Evolutionary conservation across 2,329 filamentous ascomycete species (phyloP), one percentile per base, ranked within the genome.

Genomic region (Fusarium nygamai): DNA sequence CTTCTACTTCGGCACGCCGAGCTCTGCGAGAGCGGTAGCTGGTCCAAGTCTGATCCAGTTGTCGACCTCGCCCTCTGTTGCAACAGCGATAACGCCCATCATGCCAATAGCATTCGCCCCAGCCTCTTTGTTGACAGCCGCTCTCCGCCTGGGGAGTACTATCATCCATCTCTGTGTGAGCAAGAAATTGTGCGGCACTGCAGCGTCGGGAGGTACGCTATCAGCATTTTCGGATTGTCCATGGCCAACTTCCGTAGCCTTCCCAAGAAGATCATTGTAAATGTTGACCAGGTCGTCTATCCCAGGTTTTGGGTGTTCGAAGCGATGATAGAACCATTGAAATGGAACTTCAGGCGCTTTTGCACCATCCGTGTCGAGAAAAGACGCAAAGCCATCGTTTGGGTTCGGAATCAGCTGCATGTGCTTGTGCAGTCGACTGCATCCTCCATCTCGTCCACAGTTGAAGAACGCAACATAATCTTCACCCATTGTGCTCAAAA

Each of bases 371-470:
- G 2, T 3, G 14, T 57, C 47, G 6, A 65, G 20, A 29, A 66
- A 66, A 9, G n/a, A 43, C 3, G 47, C 29, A 5, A 66, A 65
- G 5, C 20, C 47, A 3, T 47, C 11, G 0, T 27, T 56, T 1
- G 47, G 61, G 3, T 50, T 65, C 0, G 61, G 61, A 12, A 66
- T 66, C 0, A 66, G 4, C 34, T 67, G 64, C 29, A 67, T 65
- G 8, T 67, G 61, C 12, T 67, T 67, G 5, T 67, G 64, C 29
- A 58, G 10, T 8, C 64, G 24, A 33, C 64, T 65, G 1, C 64
- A 67, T 5, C 64, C 64, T 20, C 61, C 64, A 36, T 67, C 61
- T 8, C 38, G 34, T 7, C 61, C 61, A 12, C 61, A 48, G 2
- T 65, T 67, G 24, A 58, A 67, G 8, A 67, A 67, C 0, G 22